Evolutionary conservation across 2,329 filamentous ascomycete genomes (phyloP), one percentile per base, ranked within the genome.

Genomic region (Aspergillus carbonarius): DNA sequence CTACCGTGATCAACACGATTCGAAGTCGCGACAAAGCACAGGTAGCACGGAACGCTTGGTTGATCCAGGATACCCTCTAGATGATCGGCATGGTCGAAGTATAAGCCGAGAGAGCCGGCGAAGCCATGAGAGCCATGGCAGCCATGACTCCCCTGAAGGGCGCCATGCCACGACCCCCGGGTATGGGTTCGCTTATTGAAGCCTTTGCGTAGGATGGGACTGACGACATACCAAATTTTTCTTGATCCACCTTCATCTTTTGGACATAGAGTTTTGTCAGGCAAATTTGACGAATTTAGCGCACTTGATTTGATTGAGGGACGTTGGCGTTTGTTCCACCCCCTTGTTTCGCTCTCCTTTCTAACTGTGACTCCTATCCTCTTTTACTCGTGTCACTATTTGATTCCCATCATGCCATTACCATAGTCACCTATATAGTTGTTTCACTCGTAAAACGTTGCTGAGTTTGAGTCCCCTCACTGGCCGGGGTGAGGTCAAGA

Each of bases 21-120:
- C 57, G 23, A 67, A 63, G 39, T 51, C 60, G 34, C 68, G 68
- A 34, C 66, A 70, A 34, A 63, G 61, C 42, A 68, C 61, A 15
- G 69, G 66, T 34, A 77, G 74, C 56, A 73, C 71, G 5, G 74
- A 77, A 23, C 66, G 66, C 8, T 55, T 78, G 55, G 70, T 77
- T 5, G 61, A 64, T 17, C 54, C 68, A 17, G 67, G 70, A 27
- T 69, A 72, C 30, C 62, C 62, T 13, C 61, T 66, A n/a, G 68
- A 70, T 44, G 50, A 62, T 25, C 61, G 54, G 13, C 68, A 70
- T 55, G 63, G 57, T 55, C 69, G 72, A 49, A 70, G 59, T 39
- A 48, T 57, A 30, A 72, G 71, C 50, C 65, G 66, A 39, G 63
- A 69, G 17, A 70, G 67, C 55, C 55, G 60, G 49, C 57, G 68